Base-by-base conservation (phyloP, 2,329 filamentous ascomycete species). In the Karstenula rhodostoma region DNA sequence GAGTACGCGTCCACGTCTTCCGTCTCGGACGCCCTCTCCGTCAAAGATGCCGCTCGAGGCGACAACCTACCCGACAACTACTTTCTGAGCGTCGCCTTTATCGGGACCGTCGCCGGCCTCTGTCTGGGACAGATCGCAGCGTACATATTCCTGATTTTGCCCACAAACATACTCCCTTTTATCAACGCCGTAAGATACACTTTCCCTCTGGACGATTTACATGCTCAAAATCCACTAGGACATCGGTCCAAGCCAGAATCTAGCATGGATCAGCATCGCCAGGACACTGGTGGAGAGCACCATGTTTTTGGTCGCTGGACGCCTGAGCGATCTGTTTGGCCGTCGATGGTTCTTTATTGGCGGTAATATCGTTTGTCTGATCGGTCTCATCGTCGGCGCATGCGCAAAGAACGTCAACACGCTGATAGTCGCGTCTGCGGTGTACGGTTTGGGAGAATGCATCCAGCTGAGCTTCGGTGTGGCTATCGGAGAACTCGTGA, bases 281-380 rank as follows among this genome's bases (percentile, higher is more conserved):
- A 58, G 61, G 49, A 61, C 61, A 6, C 46, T 63, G 13, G 57
- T 55, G 3, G 58, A 61, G 46, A 61, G 58, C 42, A 57, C 49
- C 10, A 63, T 61, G 59, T 63, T 61, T n/a, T 29, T 61, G 46
- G 56, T 65, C 0, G 55, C 52, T 5, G 63, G 63, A 25, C 57
- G 63, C 32, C 48, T 65, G 23, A 53, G 44, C 50, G 63, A 65
- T 40, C 42, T 65, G 25, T 65, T 65, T 32, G 59, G 62, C 15
- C 60, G 63, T 43, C 63, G 63, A 8, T 65, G 55, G 53, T 65
- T 65, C 55, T 65, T 65, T 35, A 65, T 65, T 29, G 63, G 63
- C 22, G 63, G 56, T 37, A 65, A 63, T 49, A 27, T n/a, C 55
- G 23, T 65, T 1, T 56, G 56, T 35, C 37, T 65, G 22, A 59